Evolutionary conservation across 176 grass and related monocot species (phyloP).

Genomic region (Ampelocalamus luodianensis): DNA sequence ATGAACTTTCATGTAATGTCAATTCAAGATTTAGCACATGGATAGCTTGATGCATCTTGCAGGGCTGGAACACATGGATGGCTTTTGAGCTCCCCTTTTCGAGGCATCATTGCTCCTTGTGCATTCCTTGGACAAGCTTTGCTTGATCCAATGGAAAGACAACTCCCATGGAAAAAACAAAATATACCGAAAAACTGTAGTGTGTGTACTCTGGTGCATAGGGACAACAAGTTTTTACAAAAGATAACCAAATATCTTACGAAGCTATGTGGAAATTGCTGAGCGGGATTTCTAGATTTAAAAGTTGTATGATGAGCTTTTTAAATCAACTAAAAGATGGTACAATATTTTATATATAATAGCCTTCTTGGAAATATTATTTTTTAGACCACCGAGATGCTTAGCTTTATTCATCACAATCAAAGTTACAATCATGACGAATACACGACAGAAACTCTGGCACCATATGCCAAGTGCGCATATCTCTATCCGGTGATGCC

Average conservation of each 20-base stretch:
- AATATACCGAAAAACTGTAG: background rate
- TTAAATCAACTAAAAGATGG: background rate
- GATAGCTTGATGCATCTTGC: background rate
- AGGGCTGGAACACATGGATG: background rate
- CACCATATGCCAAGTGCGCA: too few species aligned
- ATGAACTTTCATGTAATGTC: background rate
- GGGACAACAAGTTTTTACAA: background rate
- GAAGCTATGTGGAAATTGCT: background rate
- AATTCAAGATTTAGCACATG: background rate
- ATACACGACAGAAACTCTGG: too few species aligned
- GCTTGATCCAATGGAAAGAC: constrained; percentile 37
- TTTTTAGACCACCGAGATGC: too few species aligned
- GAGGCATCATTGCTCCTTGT: background rate
- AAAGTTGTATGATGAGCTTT: background rate
- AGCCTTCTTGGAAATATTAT: background rate
- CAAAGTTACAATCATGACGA: too few species aligned
- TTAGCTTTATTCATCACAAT: too few species aligned
- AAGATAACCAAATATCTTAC: background rate
- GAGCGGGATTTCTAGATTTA: background rate
- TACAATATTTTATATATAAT: background rate
- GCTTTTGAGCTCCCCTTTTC: too few species aligned
- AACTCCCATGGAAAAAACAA: background rate
- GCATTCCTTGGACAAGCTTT: constrained; percentile 15
- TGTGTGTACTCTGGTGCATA: background rate
- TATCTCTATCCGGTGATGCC: too few species aligned